Evolutionary conservation across 2,329 filamentous ascomycete species (phyloP).

Genomic region (Bipolaris victoriae): DNA sequence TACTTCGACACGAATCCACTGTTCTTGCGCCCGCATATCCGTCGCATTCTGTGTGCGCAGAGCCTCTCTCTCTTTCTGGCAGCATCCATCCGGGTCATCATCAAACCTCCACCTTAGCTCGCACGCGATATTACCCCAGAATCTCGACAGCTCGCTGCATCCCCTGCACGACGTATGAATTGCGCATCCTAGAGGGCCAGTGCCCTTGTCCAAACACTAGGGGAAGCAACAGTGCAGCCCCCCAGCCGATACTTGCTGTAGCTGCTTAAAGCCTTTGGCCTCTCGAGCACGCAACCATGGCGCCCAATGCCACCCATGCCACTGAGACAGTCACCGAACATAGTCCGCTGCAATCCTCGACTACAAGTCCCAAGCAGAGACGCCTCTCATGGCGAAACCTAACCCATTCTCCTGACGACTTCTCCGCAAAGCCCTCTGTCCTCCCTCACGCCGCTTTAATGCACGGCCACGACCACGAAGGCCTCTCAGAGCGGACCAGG

Average conservation of each 20-base stretch:
- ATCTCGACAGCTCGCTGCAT: slow-evolving; percentile 26
- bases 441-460: slow-evolving; percentile 45
- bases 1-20: not conserved
- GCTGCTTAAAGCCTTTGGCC: slow-evolving; percentile 2
- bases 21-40: not conserved
- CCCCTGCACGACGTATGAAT: slow-evolving; percentile 22
- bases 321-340: slow-evolving; percentile 33
- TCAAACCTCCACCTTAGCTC: slow-evolving; percentile 10
- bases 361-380: slow-evolving; percentile 28
- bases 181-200: slow-evolving; percentile 9
- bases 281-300: slow-evolving; percentile 23
- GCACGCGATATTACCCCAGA: slow-evolving; percentile 29
- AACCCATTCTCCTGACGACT: slow-evolving; percentile 20
- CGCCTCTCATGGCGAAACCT: slow-evolving; percentile 41
- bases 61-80: slow-evolving; percentile 12
- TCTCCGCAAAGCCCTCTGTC: slow-evolving; percentile 19
- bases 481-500: slow-evolving; percentile 37
- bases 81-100: slow-evolving; percentile 1
- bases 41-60: not conserved
- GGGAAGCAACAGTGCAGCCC: slow-evolving; percentile 1
- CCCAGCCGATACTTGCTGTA: not conserved
- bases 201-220: not conserved
- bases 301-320: slow-evolving; percentile 37
- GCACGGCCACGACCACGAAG: slow-evolving; percentile 48
- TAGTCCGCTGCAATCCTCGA: slow-evolving; percentile 18